Base-by-base conservation (phyloP, 2,329 filamentous ascomycete species). In the Tolypocladium capitatum region DNA sequence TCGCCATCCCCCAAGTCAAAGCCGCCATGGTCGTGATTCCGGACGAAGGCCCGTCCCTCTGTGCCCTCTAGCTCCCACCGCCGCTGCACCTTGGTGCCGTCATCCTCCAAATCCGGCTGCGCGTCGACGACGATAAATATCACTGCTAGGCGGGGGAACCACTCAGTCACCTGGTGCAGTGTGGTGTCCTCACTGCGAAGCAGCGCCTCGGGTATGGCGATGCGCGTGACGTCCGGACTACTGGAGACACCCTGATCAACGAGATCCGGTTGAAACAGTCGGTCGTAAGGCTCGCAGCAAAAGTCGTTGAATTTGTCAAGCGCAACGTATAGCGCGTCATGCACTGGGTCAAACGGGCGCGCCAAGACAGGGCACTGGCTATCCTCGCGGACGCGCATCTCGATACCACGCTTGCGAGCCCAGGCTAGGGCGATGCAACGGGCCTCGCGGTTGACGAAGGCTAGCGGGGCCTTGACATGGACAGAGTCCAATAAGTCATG, bases 391-490 rank as follows among this genome's bases (percentile, higher is more conserved):
- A 47, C 43, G 13, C 34, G 48, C 36, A 52, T 38, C 3, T n/a
- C 11, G 33, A 53, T 21, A 46, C 21, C 14, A 41, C 36, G 30
- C 11, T 36, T 9, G 13, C 20, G 46, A 21, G 55, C 41, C 58
- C 57, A 60, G 8, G 5, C 16, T 6, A 55, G 28, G 1, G 52
- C 51, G 7, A 45, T 46, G 14, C n/a, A 45, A 35, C 56, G 59
- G 1, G 56, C 50, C 32, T 62, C 60, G 11, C 46, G 48, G 36
- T 51, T 56, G 7, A 58, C 55, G 33, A 48, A 49, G 5, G 54
- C n/a, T 2, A 50, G 45, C 2, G 27, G 56, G 14, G 46, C 43
- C 11, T 52, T 48, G 0, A 58, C 46, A 27, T 58, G 50, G 4
- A 62, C 36, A 18, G 27, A 20, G 36, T 21, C 36, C 14, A 45